Conservation (phyloP, 169 alveolate species). For the Perkinsus chesapeaki region DNA sequence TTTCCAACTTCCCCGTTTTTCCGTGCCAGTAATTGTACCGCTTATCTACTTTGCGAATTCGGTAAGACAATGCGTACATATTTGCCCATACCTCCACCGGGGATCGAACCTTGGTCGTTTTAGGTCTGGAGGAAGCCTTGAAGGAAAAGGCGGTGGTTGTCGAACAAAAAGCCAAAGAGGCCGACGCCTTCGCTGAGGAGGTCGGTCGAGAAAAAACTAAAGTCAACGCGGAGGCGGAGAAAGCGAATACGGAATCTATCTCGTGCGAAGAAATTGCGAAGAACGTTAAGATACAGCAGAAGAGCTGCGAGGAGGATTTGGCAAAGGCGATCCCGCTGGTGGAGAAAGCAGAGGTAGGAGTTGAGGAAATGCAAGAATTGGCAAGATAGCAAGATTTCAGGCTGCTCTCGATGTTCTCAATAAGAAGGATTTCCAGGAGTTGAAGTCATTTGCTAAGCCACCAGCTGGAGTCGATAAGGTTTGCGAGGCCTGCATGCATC, state of each 20-base stretch:
- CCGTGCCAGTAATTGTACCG: too few relatives aligned
- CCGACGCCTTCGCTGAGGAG: conserved; percentile 82
- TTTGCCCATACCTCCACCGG: conserved; percentile 18
- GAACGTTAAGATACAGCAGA: conserved; percentile 68
- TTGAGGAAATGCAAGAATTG: not conserved
- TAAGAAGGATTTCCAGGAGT: conserved; percentile 84
- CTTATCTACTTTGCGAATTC: too few relatives aligned
- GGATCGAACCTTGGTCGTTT: conserved; percentile 34
- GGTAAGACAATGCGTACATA: too few relatives aligned
- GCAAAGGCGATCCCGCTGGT: conserved; percentile 86
- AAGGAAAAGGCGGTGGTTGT: conserved; percentile 75
- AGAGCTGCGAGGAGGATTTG: conserved; percentile 76
- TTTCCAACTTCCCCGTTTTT: too few relatives aligned
- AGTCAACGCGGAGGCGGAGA: conserved; percentile 78
- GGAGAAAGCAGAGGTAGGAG: conserved; percentile 61
- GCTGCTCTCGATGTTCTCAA: conserved; percentile 81
- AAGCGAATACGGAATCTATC: conserved; percentile 81
- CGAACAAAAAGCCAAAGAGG: conserved; percentile 81
- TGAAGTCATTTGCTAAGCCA: conserved; percentile 83
- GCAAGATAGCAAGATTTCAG: conserved; percentile 32
- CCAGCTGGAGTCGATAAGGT: conserved; percentile 90
- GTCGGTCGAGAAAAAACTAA: conserved; percentile 83
- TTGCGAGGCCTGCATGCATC: conserved; percentile 79
- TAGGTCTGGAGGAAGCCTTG: conserved; percentile 69
- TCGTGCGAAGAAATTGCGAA: conserved; percentile 81